Base-by-base conservation (phyloP, 106 monocot genomes). In the Vanilla planifolia region DNA sequence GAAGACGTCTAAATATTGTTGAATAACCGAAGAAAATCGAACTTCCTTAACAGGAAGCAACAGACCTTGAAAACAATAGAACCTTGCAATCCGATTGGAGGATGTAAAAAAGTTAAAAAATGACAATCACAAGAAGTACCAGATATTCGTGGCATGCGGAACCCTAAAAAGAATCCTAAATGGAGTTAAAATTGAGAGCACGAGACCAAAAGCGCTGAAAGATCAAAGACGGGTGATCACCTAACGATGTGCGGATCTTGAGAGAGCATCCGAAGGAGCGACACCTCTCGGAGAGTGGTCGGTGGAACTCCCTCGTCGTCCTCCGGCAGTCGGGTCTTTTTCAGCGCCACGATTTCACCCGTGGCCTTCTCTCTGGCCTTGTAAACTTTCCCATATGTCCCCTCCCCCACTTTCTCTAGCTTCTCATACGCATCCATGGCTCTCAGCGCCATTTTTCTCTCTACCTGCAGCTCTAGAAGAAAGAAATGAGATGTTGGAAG, bases 331-430 rank as follows among this genome's bases (percentile, higher is more conserved):
- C 79, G 65, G 19, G 79, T 85, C 77, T 94, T 94, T 82, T 94
- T 94, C 33, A 94, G 67, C 0, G 93, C 93, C 25, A 94, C 89
- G 61, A 89, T 75, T 74, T 71, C 82, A 16, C 82, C 93, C 4
- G 89, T 85, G 8, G 76, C 76, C 61, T 68, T 79, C 75, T 89
- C 89, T 63, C 71, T 72, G 7, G 93, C 89, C 50, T 72, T 73
- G 89, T 89, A 94, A 3, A 94, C 93, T 72, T 94, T 94, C 41
- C 93, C 93, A 65, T 96, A 96, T 25, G 95, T 96, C 43, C 90
- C 95, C 55, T 96, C 95, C 16, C 95, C 90, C 0, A 96, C 90
- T 75, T 90, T 90, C 86, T 96, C 95, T 62, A 95, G 70, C 76
- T 95, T 96, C 84, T 96, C 84, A 69, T 91, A 96, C 48, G 73